A percentile compares a stretch with the other conserved stretches of the same genome.
Evolutionary conservation across 2,329 filamentous ascomycete genomes (phyloP).

Genomic region (Cadophora sp.): DNA sequence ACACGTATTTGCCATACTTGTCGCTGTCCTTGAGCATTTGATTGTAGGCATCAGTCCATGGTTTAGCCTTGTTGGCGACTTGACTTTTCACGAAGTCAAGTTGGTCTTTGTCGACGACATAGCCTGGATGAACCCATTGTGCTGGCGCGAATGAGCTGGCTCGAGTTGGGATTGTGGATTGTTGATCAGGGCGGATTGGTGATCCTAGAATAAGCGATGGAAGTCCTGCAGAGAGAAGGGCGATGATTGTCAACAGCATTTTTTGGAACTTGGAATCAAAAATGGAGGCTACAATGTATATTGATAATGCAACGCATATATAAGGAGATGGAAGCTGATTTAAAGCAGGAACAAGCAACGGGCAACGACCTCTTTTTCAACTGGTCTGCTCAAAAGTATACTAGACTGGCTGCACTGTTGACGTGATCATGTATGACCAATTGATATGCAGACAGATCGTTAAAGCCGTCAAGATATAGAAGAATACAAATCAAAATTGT

Average conservation of each 20-base stretch:
- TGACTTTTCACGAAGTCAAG: conserved; percentile 23
- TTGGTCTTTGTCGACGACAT: conserved; percentile 20
- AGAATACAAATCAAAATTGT: background rate
- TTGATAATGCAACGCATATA: background rate
- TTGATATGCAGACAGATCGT: background rate
- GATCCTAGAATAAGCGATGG: conserved; percentile 9
- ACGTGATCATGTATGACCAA: background rate
- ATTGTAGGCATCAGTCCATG: conserved; percentile 32
- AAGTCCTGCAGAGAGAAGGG: background rate
- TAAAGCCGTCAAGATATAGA: background rate
- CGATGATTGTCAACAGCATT: background rate
- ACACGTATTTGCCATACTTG: conserved; percentile 29
- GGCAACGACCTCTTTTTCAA: background rate
- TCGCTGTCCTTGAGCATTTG: conserved; percentile 32
- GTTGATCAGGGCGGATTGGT: background rate
- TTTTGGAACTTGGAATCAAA: no score
- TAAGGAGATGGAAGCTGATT: background rate
- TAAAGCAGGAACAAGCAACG: background rate
- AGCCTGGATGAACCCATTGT: conserved; percentile 22
- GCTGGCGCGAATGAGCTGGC: conserved; percentile 16
- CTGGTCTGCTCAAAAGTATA: background rate
- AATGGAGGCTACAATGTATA: background rate
- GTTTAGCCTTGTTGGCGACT: conserved; percentile 19
- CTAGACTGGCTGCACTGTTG: background rate
- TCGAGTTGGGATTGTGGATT: conserved; percentile 9